Conservation (phyloP, 768 basidiomycete genomes). For the Pleurotus salmoneostramineus region DNA sequence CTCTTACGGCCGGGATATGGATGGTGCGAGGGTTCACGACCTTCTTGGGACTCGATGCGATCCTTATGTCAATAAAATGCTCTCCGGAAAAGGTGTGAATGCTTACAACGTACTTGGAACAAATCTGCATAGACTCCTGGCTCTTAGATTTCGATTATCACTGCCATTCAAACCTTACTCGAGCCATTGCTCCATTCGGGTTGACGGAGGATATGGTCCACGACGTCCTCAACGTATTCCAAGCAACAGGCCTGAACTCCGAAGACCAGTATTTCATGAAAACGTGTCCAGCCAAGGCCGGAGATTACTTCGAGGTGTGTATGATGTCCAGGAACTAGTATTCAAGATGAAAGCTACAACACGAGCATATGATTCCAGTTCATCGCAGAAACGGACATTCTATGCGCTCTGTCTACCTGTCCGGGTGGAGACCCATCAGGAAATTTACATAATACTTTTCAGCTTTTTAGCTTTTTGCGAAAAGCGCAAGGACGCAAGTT, state of each 20-base stretch:
- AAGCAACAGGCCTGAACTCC: conserved; percentile 17
- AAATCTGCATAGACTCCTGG: too few species aligned
- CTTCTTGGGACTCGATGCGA: conserved; percentile 20
- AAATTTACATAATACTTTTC: too few species aligned
- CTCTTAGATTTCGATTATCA: conserved; percentile 13
- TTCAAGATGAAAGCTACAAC: too few species aligned
- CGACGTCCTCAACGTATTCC: conserved; percentile 20
- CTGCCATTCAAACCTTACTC: conserved; percentile 18
- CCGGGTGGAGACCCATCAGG: conserved; percentile 16
- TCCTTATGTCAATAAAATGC: conserved; percentile 18
- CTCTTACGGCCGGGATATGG: conserved; percentile 15
- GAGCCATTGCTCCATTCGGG: conserved; percentile 17
- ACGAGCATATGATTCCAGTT: conserved; percentile 1
- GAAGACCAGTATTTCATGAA: conserved; percentile 20
- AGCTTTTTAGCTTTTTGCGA: too few species aligned
- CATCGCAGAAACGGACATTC: conserved; percentile 14
- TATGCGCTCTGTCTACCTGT: conserved; percentile 14
- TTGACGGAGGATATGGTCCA: conserved; percentile 18
- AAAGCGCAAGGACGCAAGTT: too few species aligned
- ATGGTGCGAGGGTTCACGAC: conserved; percentile 19
- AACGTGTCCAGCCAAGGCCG: conserved; percentile 17
- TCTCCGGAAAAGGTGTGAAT: neutral
- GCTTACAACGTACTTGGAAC: neutral
- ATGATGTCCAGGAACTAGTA: too few species aligned
- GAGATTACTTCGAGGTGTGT: conserved; percentile 14